Evolutionary conservation across 148 eudicot genomes (phyloP), one percentile per base, ranked within the genome.

Genomic region (Bassia scoparia): DNA sequence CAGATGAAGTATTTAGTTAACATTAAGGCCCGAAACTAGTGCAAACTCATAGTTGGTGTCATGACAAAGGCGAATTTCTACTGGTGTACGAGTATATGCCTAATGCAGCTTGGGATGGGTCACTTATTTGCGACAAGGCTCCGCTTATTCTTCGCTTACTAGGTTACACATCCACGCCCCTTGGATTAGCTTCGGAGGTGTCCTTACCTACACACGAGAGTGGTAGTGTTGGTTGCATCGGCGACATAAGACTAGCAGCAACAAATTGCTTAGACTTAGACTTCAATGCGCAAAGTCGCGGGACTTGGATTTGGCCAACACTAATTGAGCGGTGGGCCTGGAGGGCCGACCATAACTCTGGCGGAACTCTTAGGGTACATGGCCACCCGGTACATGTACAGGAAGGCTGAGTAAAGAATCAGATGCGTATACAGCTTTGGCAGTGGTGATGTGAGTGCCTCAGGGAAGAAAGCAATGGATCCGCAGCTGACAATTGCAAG

Each of bases 241-340:
- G 87, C 14, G 90, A 87, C 58, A 80, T 87, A 38, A 85, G 84
- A 60, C 75, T 85, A n/a, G n/a, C 0, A 87, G 90, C 80, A 87
- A 83, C 69, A 55, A 85, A 24, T 85, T 85, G 88, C 81, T n/a
- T 85, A 0, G 88, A 85, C 55, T 85, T 85, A 14, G 64, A 66
- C 50, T 84, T 82, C 61, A 81, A 80, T 74, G 83, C 68, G 90
- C 90, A 12, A 74, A 84, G 16, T 87, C 0, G 74, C 80, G 78
- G 87, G 83, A 70, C 88, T 83, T 58, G 84, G 77, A 37, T 48
- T 74, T 5, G 83, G 72, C 0, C 84, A 81, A 30, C n/a, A n/a
- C n/a, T n/a, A n/a, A n/a, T n/a, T n/a, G n/a, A n/a, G n/a, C n/a
- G n/a, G n/a, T n/a, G n/a, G n/a, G n/a, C n/a, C n/a, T n/a, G n/a